Evolutionary conservation across 176 grass and related monocot genomes (phyloP).

Genomic region (Olyra latifolia): DNA sequence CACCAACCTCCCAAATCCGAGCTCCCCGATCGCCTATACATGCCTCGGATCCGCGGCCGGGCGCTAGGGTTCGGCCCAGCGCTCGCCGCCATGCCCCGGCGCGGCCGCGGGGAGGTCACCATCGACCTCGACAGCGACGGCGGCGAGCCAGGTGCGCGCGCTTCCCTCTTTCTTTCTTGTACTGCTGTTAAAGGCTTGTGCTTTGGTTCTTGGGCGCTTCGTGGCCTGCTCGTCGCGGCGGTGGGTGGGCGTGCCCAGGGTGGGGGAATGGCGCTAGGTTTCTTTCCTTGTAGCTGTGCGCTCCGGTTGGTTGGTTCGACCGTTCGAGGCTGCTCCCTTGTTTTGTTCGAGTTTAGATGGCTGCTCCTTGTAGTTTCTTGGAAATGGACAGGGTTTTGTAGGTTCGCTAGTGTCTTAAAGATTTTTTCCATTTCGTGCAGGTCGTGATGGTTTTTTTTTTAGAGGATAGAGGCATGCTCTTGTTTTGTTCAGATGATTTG

Average conservation of each 20-base stretch:
- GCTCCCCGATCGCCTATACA: not conserved
- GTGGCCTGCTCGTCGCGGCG: not conserved
- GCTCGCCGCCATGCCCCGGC: constrained; percentile 8
- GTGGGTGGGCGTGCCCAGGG: not conserved
- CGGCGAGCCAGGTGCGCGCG: not conserved
- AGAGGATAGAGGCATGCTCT: no score
- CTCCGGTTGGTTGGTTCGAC: not conserved
- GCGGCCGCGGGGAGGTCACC: not conserved
- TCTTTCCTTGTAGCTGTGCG: not conserved
- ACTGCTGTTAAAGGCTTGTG: not conserved
- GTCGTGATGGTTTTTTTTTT: no score
- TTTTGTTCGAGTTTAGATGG: not conserved
- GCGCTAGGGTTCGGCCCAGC: not conserved
- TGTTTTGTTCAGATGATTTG: not conserved
- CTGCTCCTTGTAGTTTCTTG: not conserved
- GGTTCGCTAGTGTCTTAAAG: not conserved
- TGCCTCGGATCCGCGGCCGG: not conserved
- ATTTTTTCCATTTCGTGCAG: not conserved
- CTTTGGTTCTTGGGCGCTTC: not conserved
- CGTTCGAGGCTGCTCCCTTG: not conserved
- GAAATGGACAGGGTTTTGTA: not conserved
- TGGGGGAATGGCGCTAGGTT: not conserved
- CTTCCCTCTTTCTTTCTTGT: not conserved
- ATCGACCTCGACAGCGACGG: constrained; percentile 47
- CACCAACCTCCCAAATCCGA: not conserved